A percentile compares a stretch with the other conserved stretches of the same genome.
These are phyloP conservation scores for Trifolium repens DNA, from an alignment of 306 rosid species.

Conservation along the genomic window DNA sequence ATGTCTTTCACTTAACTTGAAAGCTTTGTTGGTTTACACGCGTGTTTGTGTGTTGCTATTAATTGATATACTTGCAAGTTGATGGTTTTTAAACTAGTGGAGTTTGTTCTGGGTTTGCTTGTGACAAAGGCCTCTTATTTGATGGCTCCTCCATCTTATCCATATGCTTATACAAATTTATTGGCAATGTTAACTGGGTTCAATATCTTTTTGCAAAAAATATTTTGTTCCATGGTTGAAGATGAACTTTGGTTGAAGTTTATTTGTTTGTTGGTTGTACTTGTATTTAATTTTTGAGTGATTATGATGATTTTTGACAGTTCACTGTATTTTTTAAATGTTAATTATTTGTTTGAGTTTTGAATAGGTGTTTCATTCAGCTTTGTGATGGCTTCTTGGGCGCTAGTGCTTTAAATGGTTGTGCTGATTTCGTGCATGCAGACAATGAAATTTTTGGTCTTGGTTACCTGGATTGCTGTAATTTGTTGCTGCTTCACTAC, in stretches of 20 bases:
- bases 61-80: conserved; percentile 2
- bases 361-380: conserved; percentile 76
- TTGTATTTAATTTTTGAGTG: conserved; percentile 2
- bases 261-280: conserved; percentile 33
- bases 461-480: conserved; percentile 80
- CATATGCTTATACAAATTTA: not conserved
- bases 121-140: not conserved
- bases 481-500: conserved; percentile 82
- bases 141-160: not conserved
- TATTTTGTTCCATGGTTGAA: not conserved
- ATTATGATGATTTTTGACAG: conserved; percentile 17
- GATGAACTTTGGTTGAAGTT: conserved; percentile 4
- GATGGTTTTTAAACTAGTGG: conserved; percentile 8
- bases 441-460: conserved; percentile 80
- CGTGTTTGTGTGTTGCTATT: not conserved
- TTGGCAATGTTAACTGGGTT: conserved; percentile 8
- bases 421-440: conserved; percentile 82
- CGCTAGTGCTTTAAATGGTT: conserved; percentile 82
- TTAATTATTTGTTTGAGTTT: conserved; percentile 60
- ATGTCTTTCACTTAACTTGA: not conserved
- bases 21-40: conserved; percentile 1
- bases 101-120: not conserved
- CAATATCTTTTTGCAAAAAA: not conserved
- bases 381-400: conserved; percentile 85
- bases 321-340: conserved; percentile 37